Base-by-base conservation (phyloP, 371 early-diverging fungal species). In the Apophysomyces elegans region DNA sequence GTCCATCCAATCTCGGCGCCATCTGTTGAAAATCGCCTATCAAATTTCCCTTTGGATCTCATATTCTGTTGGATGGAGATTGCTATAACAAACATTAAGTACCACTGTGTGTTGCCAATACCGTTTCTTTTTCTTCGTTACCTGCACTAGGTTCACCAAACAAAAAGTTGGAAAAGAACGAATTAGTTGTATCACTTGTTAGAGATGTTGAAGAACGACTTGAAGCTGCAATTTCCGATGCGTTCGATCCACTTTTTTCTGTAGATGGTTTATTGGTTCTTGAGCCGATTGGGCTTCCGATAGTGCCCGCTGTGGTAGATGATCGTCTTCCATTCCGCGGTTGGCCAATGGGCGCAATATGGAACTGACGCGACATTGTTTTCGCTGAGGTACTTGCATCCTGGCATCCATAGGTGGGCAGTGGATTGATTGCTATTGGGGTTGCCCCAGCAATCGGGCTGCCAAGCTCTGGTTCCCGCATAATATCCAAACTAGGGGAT, bases 121-220 rank as follows among this genome's bases (percentile, higher is more conserved):
- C n/a, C 18, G 26, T 56, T 63, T 56, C 35, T 56, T 46, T 43
- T 44, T 63, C 39, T 32, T 37, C 35, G 37, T 21, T 56, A 58
- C 66, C 66, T 41, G 54, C 63, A 59, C 56, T 70, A 37, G 62
- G 60, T 54, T 68, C 60, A 38, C 70, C 71, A 56, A 72, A 68
- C 14, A 68, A 46, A 35, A 68, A 68, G 45, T 72, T 68, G 9
- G 73, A 72, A 18, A 72, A 72, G 63, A 72, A 68, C 6, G 73
- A 72, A 57, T 65, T 43, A 1, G 32, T 43, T 6, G 63, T n/a
- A 39, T 32, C 58, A 26, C 41, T 59, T 11, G 37, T 47, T 26
- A 37, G 37, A 14, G 61, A 18, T 5, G 57, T 21, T 54, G 56
- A 14, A 26, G 62, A 38, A 4, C 35, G 54, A 14, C 21, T 66